Base-by-base conservation (phyloP, 139 green algal species). In the Chlamydomonas eustigma region DNA sequence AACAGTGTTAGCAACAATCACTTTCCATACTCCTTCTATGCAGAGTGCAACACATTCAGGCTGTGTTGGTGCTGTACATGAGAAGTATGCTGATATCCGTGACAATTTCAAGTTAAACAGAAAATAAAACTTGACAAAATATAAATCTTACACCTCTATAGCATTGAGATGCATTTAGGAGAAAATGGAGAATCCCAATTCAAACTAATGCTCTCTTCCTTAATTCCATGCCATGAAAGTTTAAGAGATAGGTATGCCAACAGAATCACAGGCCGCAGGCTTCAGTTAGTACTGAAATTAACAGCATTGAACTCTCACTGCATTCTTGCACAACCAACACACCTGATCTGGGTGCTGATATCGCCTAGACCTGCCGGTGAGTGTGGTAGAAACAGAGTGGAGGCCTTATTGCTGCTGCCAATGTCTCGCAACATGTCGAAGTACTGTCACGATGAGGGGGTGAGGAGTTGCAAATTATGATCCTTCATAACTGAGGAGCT, bases 341-440 rank as follows among this genome's bases (percentile, higher is more conserved):
- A 78, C 73, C 73, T 78, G 66, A 85, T 80, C 84, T 97, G 88
- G 0, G 51, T 12, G 0, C 81, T 66, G 31, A 97, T 76, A 50
- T 96, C 90, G 18, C 24, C 74, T 22, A 97, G 78, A 33, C 68
- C 78, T 12, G 77, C 88, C 2, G 93, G 91, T 0, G 75, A 71
- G 76, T 92, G 85, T 34, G 91, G 91, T 28, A 97, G 76, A 78
- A 97, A 97, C 4, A 97, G 79, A 0, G 92, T 94, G 64, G 82
- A 85, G 31, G 75, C 34, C 12, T 75, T 75, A 76, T 74, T 77
- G 64, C 58, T 64, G 2, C 64, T 63, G 28, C 91, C 91, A 0
- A 94, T 73, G 44, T 93, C 90, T 71, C 88, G 89, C 52, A 98
- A 83, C 52, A 86, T 95, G 88, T 98, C 94, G 76, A 97, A 97